Conservation (phyloP, 306 rosid species). For the Glycine soja region DNA sequence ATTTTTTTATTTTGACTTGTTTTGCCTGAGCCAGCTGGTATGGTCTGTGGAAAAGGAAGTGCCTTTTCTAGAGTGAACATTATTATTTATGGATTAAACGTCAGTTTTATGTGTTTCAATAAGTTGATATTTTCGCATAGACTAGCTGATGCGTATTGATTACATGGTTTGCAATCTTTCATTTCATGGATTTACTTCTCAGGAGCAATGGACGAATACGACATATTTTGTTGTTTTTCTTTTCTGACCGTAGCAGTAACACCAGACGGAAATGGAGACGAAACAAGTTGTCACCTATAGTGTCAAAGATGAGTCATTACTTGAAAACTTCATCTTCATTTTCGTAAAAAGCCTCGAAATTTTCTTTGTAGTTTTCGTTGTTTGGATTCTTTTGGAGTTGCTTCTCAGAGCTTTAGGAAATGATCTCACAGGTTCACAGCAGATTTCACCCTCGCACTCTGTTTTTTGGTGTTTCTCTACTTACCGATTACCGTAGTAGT, state of each 20-base stretch:
- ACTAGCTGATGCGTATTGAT: not conserved
- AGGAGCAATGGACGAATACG: not conserved
- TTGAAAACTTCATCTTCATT: not conserved
- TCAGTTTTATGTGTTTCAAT: not conserved
- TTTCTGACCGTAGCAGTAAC: not conserved
- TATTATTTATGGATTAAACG: not conserved
- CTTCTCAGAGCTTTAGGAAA: not conserved
- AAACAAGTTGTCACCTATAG: not conserved
- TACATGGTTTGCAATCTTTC: not conserved
- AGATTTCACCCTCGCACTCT: not conserved
- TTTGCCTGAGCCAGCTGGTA: not conserved
- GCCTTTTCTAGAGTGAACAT: not conserved
- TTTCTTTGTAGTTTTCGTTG: not conserved
- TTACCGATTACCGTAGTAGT: not conserved
- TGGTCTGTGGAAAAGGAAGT: not conserved
- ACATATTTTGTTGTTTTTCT: constrained; percentile 1
- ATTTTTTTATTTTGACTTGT: not conserved
- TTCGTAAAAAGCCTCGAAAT: not conserved
- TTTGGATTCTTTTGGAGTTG: not conserved
- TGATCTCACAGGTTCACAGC: not conserved
- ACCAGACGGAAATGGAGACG: not conserved
- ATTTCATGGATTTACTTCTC: not conserved
- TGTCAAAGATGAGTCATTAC: not conserved
- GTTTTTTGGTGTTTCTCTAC: not conserved
- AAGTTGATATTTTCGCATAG: not conserved